A percentile compares a stretch with the other conserved stretches of the same genome.
Conservation (phyloP, 2,329 filamentous ascomycete genomes). For the Penicillium fuscoglaucum region DNA sequence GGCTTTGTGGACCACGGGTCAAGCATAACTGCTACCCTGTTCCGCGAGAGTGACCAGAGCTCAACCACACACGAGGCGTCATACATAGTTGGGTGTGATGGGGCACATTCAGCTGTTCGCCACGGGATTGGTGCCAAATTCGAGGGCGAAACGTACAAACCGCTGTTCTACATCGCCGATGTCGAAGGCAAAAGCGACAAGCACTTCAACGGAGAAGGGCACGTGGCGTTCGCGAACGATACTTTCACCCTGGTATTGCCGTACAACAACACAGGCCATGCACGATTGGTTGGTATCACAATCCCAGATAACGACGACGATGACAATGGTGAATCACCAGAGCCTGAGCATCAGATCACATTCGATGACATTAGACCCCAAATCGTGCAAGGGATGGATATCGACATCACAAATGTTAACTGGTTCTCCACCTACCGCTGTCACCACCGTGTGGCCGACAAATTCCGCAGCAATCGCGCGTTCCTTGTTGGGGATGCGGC, state of each 20-base stretch:
- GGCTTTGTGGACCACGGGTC: constrained; percentile 26
- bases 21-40: constrained; percentile 25
- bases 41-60: constrained; percentile 17
- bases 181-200: constrained; percentile 31
- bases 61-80: constrained; percentile 34
- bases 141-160: constrained; percentile 46
- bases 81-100: constrained; percentile 56
- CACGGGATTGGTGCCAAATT: constrained; percentile 42
- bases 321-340: constrained; percentile 15
- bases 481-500: constrained; percentile 60
- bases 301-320: background rate
- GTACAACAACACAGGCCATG: constrained; percentile 24
- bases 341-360: constrained; percentile 24
- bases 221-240: constrained; percentile 35
- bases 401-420: constrained; percentile 33
- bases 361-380: constrained; percentile 34
- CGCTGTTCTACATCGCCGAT: constrained; percentile 50
- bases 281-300: constrained; percentile 31
- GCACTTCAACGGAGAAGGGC: constrained; percentile 33
- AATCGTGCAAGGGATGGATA: constrained; percentile 22
- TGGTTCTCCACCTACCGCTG: constrained; percentile 50
- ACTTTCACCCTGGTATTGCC: constrained; percentile 41
- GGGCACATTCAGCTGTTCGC: constrained; percentile 53
- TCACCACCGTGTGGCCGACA: constrained; percentile 45
- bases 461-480: constrained; percentile 50